A percentile compares a stretch with the other conserved stretches of the same genome.
phyloP scores from a whole-genome alignment of 805 yeast species.

The Kodamaea leandrae region DNA sequence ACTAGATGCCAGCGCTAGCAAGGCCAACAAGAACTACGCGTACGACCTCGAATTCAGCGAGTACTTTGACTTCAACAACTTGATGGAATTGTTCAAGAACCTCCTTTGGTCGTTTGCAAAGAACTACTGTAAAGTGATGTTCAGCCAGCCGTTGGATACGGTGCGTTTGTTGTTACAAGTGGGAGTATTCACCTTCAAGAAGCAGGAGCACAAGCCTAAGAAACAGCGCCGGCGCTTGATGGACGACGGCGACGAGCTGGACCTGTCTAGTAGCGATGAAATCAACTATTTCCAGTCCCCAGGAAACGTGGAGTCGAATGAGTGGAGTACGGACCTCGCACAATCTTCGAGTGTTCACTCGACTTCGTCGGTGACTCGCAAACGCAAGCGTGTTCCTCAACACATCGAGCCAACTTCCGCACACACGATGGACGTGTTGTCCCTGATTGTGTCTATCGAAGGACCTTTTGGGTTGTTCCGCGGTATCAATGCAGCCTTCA shows the following conservation, averaged over 20 bases:
- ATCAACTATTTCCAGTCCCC: slow-evolving; percentile 36
- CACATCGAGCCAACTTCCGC: slow-evolving; percentile 54
- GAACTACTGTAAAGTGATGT: slow-evolving; percentile 64
- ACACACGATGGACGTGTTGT: slow-evolving; percentile 64
- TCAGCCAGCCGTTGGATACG: slow-evolving; percentile 88
- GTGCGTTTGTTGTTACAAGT: slow-evolving; percentile 76
- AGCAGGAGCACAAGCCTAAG: not conserved
- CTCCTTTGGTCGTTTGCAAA: slow-evolving; percentile 60
- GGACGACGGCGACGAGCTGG: slow-evolving; percentile 13
- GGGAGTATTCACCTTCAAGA: slow-evolving; percentile 51
- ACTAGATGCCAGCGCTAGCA: slow-evolving; percentile 8
- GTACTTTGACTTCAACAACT: slow-evolving; percentile 57
- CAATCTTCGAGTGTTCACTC: not conserved
- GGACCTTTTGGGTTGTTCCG: slow-evolving; percentile 72
- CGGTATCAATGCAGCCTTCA: slow-evolving; percentile 75
- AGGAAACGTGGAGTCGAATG: slow-evolving; percentile 8
- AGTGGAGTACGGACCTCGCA: slow-evolving; percentile 8
- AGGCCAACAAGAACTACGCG: slow-evolving; percentile 37
- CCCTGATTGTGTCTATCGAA: slow-evolving; percentile 61
- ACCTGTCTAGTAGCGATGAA: slow-evolving; percentile 22
- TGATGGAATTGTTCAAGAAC: slow-evolving; percentile 55
- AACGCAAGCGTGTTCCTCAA: not conserved
- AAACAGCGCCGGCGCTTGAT: slow-evolving; percentile 9
- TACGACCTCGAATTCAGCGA: slow-evolving; percentile 65
- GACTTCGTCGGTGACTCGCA: not conserved